These are phyloP conservation scores for Neurospora sp. DNA, from an alignment of 495 filamentous ascomycete species.

Conservation along the genomic window DNA sequence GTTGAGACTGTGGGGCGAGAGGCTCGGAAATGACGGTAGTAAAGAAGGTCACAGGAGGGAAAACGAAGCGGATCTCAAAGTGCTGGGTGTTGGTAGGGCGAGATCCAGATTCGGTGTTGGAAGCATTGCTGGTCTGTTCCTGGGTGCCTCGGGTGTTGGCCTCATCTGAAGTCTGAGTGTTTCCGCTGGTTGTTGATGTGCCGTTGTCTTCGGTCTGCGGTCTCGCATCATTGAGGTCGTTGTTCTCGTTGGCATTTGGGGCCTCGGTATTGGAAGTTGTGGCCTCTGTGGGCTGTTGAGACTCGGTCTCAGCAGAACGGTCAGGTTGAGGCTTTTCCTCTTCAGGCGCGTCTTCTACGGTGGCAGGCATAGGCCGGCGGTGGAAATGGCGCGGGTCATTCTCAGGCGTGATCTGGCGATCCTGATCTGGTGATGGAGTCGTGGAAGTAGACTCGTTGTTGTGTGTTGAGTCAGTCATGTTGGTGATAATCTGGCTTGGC, in stretches of 20 bases:
- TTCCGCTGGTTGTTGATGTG: neutral
- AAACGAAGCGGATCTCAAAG: constrained; percentile 4
- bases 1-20: neutral
- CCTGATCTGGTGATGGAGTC: neutral
- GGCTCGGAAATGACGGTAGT: constrained; percentile 4
- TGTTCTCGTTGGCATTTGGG: neutral
- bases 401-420: constrained; percentile 10
- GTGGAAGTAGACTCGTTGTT: neutral
- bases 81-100: neutral
- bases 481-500: neutral
- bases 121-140: too few species aligned
- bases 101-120: neutral
- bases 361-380: neutral
- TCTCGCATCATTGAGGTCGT: neutral
- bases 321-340: neutral
- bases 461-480: constrained; percentile 5
- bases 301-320: neutral
- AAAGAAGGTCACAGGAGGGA: constrained; percentile 7
- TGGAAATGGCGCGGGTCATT: constrained; percentile 18
- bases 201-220: neutral
- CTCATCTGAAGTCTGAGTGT: neutral
- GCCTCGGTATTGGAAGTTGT: neutral
- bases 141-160: neutral
- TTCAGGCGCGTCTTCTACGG: neutral
- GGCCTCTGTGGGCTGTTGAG: neutral